These are phyloP conservation scores for Obelidium mucronatum DNA, from an alignment of 192 early-diverging fungal species.

Conservation along the genomic window DNA sequence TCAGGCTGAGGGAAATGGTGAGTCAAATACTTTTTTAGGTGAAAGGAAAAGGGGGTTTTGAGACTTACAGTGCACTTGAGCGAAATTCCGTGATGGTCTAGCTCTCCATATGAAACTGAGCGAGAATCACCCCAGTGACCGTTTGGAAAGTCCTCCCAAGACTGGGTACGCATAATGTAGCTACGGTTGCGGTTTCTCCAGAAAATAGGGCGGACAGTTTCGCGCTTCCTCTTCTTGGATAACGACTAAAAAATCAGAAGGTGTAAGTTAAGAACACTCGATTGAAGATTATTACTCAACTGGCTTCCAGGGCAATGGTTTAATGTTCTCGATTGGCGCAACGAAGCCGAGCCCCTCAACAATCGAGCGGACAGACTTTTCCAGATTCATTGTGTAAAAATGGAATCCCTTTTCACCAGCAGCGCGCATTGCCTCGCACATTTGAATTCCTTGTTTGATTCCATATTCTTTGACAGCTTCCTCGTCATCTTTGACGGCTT, in stretches of 20 bases:
- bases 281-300: no score
- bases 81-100: slow-evolving; percentile 81
- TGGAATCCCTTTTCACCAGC: slow-evolving; percentile 84
- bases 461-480: slow-evolving; percentile 96
- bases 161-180: slow-evolving; percentile 89
- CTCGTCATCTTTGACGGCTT: slow-evolving; percentile 98
- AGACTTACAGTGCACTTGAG: slow-evolving; percentile 65
- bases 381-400: slow-evolving; percentile 88
- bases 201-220: slow-evolving; percentile 97
- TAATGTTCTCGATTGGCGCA: slow-evolving; percentile 68
- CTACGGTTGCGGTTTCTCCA: slow-evolving; percentile 94
- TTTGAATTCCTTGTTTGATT: slow-evolving; percentile 79
- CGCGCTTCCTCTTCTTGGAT: slow-evolving; percentile 81
- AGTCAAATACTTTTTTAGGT: no score
- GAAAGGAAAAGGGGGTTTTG: no score
- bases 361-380: slow-evolving; percentile 84
- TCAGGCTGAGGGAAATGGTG: no score
- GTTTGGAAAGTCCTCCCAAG: slow-evolving; percentile 98
- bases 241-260: no score
- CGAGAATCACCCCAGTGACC: slow-evolving; percentile 98
- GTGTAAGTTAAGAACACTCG: no score
- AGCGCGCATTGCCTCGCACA: slow-evolving; percentile 74
- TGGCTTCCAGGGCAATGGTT: slow-evolving; percentile 81
- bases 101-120: slow-evolving; percentile 67
- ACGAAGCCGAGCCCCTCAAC: slow-evolving; percentile 87